phyloP scores from a whole-genome alignment of 768 basidiomycete genomes.

The Russula virescens region DNA sequence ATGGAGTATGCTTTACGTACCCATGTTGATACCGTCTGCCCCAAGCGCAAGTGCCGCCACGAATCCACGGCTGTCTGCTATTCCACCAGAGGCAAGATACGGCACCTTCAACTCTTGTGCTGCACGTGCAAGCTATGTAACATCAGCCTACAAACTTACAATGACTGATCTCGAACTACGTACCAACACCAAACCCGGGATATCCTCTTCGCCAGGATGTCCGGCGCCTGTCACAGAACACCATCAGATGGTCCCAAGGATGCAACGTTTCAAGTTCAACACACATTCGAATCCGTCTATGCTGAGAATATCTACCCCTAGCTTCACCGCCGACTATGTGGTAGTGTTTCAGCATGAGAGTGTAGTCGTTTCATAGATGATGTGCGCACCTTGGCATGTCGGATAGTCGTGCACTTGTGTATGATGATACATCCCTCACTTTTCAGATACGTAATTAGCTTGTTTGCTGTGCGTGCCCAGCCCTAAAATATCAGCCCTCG shows the following conservation, averaged over 20 bases:
- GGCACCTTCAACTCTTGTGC: slow-evolving; percentile 79
- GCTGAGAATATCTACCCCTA: slow-evolving; percentile 82
- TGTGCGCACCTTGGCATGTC: slow-evolving; percentile 66
- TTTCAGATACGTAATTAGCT: slow-evolving; percentile 78
- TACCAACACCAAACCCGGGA: slow-evolving; percentile 81
- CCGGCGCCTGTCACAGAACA: slow-evolving; percentile 62
- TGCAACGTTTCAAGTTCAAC: slow-evolving; percentile 22
- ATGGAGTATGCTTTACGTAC: slow-evolving; percentile 25
- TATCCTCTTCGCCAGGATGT: slow-evolving; percentile 92
- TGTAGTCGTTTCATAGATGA: neutral
- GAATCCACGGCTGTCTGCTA: slow-evolving; percentile 81
- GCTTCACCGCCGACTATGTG: slow-evolving; percentile 52
- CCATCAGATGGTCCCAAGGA: slow-evolving; percentile 12
- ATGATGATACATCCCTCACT: slow-evolving; percentile 70
- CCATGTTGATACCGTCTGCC: slow-evolving; percentile 86
- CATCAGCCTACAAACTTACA: neutral
- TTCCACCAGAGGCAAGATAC: slow-evolving; percentile 86
- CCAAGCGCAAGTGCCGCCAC: slow-evolving; percentile 79
- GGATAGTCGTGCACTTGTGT: slow-evolving; percentile 85
- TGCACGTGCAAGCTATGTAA: slow-evolving; percentile 72
- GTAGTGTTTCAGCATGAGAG: neutral
- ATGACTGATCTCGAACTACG: neutral
- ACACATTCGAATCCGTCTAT: slow-evolving; percentile 91
- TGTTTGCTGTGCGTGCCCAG: slow-evolving; percentile 47
- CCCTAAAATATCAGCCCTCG: neutral